These are phyloP conservation scores for Teratosphaeria pseudoeucalypti DNA, from an alignment of 2,329 filamentous ascomycete species.

Conservation along the genomic window DNA sequence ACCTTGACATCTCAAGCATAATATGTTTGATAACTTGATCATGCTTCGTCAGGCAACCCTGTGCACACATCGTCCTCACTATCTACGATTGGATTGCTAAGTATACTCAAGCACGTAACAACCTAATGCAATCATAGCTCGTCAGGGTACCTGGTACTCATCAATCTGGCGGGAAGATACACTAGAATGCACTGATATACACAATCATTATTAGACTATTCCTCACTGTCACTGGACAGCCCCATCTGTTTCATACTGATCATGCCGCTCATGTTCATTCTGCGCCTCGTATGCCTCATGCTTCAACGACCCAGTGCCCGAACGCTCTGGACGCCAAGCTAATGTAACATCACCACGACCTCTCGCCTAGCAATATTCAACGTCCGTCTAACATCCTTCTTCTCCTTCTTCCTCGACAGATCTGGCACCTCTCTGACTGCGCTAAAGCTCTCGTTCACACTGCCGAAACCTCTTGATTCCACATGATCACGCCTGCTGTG, in stretches of 20 bases:
- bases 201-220: neutral
- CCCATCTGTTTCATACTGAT: neutral
- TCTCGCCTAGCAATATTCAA: neutral
- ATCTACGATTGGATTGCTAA: no score
- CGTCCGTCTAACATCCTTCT: neutral
- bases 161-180: no score
- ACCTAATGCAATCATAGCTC: no score
- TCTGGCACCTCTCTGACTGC: neutral
- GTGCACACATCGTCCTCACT: no score
- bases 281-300: neutral
- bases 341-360: neutral
- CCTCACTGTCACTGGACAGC: neutral
- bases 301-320: neutral
- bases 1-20: neutral
- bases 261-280: neutral
- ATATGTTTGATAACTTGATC: neutral
- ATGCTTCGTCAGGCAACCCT: no score
- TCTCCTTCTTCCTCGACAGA: neutral
- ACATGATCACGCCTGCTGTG: neutral
- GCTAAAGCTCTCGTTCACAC: neutral
- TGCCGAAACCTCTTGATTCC: neutral
- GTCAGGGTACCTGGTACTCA: no score
- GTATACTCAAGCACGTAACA: no score
- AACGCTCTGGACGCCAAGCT: neutral
- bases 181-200: neutral